Base-by-base conservation (phyloP, 352 stramenopile species). In the Phytophthora meadii region DNA sequence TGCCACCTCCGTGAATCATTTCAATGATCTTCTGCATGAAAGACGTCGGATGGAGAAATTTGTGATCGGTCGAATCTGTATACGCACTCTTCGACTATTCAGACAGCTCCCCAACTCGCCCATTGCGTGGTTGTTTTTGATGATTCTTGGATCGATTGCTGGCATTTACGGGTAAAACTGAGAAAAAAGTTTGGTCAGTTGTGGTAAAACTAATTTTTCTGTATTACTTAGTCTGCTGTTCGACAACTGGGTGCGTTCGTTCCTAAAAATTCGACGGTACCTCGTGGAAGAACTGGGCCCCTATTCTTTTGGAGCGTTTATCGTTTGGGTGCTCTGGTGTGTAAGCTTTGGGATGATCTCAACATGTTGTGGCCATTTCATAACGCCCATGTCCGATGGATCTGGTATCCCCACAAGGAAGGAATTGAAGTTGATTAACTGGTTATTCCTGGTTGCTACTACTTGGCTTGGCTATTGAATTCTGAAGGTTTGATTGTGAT, bases 91-190 rank as follows among this genome's bases (percentile, higher is more conserved):
- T 27, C 71, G 74, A 36, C 39, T 84, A 17, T 95, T 84, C 74
- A 90, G 90, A 53, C 87, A 90, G 46, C 57, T 95, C 19, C 85
- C 85, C 24, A 89, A 94, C 58, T 95, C 85, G 30, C 87, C 85
- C 0, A 77, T 94, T 22, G 90, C 82, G 47, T 95, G 85, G 85
- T 60, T 93, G 19, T 95, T 87, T 28, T 60, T 95, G 27, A 76
- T 81, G 46, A 66, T 91, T 6, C 60, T 94, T 14, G 87, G 87
- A 8, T 72, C 66, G 3, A 61, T 89, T 34, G 78, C 82, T 22
- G 87, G 84, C 7, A 47, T 87, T 6, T 90, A 90, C 60, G 87
- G 81, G 86, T 94, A 70, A 44, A 68, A 30, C 22, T 10, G 8
- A 36, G 8, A 34, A 34, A 11, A 34, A 11, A 8, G 8, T 9